Conservation (phyloP, 768 basidiomycete species). For the Naganishia vaughanmartiniae region DNA sequence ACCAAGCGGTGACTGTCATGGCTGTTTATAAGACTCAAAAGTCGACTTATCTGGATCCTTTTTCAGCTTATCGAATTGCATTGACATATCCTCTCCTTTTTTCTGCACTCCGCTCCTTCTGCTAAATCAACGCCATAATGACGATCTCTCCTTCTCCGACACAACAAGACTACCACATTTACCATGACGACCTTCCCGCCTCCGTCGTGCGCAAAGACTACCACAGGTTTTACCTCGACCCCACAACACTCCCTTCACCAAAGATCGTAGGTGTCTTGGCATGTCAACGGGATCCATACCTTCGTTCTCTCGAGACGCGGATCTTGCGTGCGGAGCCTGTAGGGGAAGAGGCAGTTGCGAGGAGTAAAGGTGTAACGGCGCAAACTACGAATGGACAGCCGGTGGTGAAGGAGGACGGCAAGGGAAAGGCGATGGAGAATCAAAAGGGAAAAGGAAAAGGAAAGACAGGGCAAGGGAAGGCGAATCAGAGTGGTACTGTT, state of each 20-base stretch:
- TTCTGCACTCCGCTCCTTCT: background rate
- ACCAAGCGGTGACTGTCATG: too few species aligned
- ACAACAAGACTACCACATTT: conserved; percentile 20
- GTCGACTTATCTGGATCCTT: too few species aligned
- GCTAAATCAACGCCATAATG: background rate
- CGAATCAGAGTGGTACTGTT: background rate
- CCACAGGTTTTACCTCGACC: conserved; percentile 44
- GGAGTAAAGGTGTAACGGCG: conserved; percentile 9
- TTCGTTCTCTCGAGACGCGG: conserved; percentile 29
- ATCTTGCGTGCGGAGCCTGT: conserved; percentile 4
- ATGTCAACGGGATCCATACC: conserved; percentile 46
- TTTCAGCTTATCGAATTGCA: too few species aligned
- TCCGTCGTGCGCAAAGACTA: conserved; percentile 44
- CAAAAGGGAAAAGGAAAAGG: conserved; percentile 21
- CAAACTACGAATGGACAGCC: conserved; percentile 9
- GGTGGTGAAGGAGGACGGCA: conserved; percentile 37
- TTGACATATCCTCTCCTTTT: background rate
- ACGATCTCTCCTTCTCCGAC: conserved; percentile 11
- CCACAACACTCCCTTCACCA: conserved; percentile 36
- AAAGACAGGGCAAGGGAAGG: background rate
- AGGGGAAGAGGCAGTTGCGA: conserved; percentile 2
- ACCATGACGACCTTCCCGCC: conserved; percentile 26
- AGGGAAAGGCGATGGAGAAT: conserved; percentile 33
- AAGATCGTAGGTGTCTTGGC: conserved; percentile 50
- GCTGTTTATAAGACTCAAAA: too few species aligned